These are phyloP conservation scores for Lachancea sp. DNA, from an alignment of 805 yeast species.

Conservation along the genomic window DNA sequence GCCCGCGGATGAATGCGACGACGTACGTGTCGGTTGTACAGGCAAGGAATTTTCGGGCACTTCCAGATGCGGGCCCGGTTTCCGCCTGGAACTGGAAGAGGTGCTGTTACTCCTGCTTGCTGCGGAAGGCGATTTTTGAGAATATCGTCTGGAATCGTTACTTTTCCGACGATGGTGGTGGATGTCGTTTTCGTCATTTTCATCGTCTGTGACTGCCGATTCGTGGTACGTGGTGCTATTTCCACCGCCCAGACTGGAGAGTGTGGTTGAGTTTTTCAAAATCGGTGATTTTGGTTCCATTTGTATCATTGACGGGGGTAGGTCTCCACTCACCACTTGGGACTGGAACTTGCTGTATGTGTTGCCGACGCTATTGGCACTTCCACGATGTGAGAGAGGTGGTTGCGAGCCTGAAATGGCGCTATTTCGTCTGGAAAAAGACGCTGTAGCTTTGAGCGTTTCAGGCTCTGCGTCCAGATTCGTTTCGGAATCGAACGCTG, in stretches of 20 bases:
- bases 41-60: constrained; percentile 8
- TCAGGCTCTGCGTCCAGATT: not conserved
- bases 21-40: constrained; percentile 10
- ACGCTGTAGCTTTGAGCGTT: constrained; percentile 2
- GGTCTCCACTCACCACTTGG: constrained; percentile 25
- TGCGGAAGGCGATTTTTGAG: constrained; percentile 21
- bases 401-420: constrained; percentile 3
- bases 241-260: constrained; percentile 3
- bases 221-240: constrained; percentile 21
- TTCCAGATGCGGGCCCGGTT: constrained; percentile 8
- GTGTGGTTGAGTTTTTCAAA: constrained; percentile 36
- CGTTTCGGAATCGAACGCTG: not conserved
- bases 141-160: constrained; percentile 6
- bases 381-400: constrained; percentile 11
- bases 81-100: constrained; percentile 8
- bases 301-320: constrained; percentile 66
- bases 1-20: constrained; percentile 27
- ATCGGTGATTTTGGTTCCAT: constrained; percentile 71
- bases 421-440: constrained; percentile 7
- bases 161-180: constrained; percentile 10
- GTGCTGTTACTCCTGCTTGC: constrained; percentile 11
- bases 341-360: not conserved
- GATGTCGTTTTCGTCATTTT: constrained; percentile 19
- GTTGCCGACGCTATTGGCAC: constrained; percentile 4
- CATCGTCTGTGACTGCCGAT: constrained; percentile 30